Conservation (phyloP, 2,329 filamentous ascomycete genomes). For the Calonectria multiphialidica region DNA sequence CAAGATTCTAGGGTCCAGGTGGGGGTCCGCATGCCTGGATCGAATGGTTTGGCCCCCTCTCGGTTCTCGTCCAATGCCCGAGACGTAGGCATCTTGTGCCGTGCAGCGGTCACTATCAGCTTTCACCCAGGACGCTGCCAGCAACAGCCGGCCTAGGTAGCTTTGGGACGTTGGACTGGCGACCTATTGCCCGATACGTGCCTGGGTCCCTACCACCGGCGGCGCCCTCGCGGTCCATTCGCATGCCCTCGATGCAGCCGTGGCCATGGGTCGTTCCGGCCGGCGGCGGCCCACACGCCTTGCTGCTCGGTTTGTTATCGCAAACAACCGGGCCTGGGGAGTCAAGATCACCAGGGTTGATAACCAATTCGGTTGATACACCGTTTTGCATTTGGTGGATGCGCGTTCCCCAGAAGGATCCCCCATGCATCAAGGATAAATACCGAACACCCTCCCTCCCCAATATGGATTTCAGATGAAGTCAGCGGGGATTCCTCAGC, state of each 20-base stretch:
- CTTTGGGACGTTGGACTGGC: not conserved
- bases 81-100: not conserved
- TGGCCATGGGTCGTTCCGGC: constrained; percentile 28
- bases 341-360: constrained; percentile 11
- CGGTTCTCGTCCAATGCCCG: not conserved
- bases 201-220: constrained; percentile 2
- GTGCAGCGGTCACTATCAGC: not conserved
- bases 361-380: constrained; percentile 20
- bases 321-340: constrained; percentile 36
- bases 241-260: constrained; percentile 18
- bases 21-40: constrained; percentile 16
- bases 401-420: constrained; percentile 9
- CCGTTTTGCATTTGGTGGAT: not conserved
- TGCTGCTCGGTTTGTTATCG: constrained; percentile 40
- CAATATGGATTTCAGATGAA: constrained; percentile 20
- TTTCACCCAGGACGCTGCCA: not conserved
- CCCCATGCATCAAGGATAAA: constrained; percentile 30
- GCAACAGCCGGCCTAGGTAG: not conserved
- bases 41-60: constrained; percentile 15
- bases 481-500: constrained; percentile 31
- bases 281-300: constrained; percentile 34
- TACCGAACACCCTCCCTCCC: constrained; percentile 34
- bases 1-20: constrained; percentile 3
- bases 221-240: constrained; percentile 21
- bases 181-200: constrained; percentile 33